Conservation (phyloP, 495 filamentous ascomycete species). For the Amorphotheca resinae region DNA sequence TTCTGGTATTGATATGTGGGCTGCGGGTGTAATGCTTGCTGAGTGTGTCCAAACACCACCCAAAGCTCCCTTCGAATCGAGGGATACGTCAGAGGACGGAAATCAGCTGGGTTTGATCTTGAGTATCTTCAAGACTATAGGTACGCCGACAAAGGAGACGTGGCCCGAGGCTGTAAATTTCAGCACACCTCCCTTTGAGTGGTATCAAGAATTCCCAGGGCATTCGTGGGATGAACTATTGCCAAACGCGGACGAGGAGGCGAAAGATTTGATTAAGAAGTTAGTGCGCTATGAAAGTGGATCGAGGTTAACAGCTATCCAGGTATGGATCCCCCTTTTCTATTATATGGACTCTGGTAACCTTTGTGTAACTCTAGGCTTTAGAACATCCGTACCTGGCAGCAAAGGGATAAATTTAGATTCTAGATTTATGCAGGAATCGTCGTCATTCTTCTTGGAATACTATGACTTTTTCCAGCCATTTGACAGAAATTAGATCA, state of each 20-base stretch:
- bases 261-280: conserved; percentile 11
- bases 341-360: background rate
- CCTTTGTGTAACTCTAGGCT: background rate
- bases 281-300: conserved; percentile 20
- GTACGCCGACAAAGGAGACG: conserved; percentile 59
- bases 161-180: conserved; percentile 57
- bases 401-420: background rate
- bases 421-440: no score
- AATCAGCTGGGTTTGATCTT: conserved; percentile 84
- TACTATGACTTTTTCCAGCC: no score
- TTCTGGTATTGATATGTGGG: conserved; percentile 73
- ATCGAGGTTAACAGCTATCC: conserved; percentile 14
- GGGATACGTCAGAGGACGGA: conserved; percentile 61
- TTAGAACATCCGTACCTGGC: conserved; percentile 1
- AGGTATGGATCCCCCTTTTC: conserved; percentile 4
- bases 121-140: conserved; percentile 80
- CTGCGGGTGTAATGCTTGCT: conserved; percentile 71
- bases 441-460: no score
- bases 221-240: conserved; percentile 28
- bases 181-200: conserved; percentile 39
- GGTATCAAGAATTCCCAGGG: conserved; percentile 35
- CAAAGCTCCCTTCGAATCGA: conserved; percentile 59
- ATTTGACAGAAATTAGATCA: no score
- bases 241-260: conserved; percentile 8
- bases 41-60: conserved; percentile 44